Conservation (phyloP, 345 rosid genomes). For the Ceriops tagal region DNA sequence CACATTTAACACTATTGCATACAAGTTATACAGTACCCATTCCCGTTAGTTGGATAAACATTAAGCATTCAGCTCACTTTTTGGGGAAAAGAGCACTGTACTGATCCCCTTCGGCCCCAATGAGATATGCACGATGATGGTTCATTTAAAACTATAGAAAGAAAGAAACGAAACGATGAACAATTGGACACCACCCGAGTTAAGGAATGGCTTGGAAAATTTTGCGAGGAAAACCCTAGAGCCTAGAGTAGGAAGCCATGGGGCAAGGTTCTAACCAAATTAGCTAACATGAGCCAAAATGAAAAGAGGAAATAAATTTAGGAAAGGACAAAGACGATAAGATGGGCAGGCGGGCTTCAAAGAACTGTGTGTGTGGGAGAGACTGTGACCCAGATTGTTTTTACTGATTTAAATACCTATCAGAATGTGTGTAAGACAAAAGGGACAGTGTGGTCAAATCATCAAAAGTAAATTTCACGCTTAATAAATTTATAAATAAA, state of each 20-base stretch:
- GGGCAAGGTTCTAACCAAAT: constrained; percentile 26
- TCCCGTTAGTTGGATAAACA: constrained; percentile 8
- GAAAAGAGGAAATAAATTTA: neutral
- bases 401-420: constrained; percentile 30
- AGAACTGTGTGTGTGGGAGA: neutral
- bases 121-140: constrained; percentile 17
- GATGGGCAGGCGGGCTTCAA: constrained; percentile 11
- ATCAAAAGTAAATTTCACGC: constrained; percentile 13
- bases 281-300: constrained; percentile 18
- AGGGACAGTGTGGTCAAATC: constrained; percentile 50
- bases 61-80: constrained; percentile 10
- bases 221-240: constrained; percentile 10
- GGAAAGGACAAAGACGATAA: constrained; percentile 31
- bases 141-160: neutral
- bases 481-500: neutral
- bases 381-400: constrained; percentile 28
- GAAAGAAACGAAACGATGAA: neutral
- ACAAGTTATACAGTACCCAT: constrained; percentile 8
- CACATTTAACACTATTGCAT: constrained; percentile 11
- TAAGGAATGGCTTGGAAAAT: constrained; percentile 4
- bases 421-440: constrained; percentile 27
- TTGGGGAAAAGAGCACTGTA: constrained; percentile 11
- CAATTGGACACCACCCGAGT: neutral
- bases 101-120: constrained; percentile 12
- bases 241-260: constrained; percentile 13